These are phyloP conservation scores for Globisporangium paroecandrum DNA, from an alignment of 352 stramenopile genomes.

Conservation along the genomic window DNA sequence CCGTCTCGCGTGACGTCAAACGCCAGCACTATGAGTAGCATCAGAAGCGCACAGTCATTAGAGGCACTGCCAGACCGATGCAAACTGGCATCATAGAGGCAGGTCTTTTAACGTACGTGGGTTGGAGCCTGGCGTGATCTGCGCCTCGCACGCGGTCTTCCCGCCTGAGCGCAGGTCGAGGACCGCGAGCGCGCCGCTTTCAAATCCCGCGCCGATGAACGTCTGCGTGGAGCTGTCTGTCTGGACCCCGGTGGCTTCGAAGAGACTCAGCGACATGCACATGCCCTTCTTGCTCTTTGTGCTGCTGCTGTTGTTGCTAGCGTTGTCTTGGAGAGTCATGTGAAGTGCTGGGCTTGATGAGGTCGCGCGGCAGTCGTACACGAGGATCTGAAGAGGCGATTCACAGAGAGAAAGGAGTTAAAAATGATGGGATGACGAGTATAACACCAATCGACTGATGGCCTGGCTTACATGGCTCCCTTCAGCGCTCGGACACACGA, in stretches of 20 bases:
- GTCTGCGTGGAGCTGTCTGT: slow-evolving; percentile 14
- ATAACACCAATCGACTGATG: background rate
- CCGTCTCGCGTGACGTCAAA: slow-evolving; percentile 65
- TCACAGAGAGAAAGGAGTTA: background rate
- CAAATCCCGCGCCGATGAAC: slow-evolving; percentile 62
- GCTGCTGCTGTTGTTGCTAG: background rate
- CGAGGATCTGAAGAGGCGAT: slow-evolving; percentile 29
- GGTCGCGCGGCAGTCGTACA: slow-evolving; percentile 43
- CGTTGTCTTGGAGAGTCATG: slow-evolving; percentile 27
- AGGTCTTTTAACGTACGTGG: slow-evolving; percentile 38
- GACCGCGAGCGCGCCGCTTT: slow-evolving; percentile 66
- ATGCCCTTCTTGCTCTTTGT: slow-evolving; percentile 33
- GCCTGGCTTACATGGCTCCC: slow-evolving; percentile 14
- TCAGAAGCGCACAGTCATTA: background rate
- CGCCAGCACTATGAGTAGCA: slow-evolving; percentile 44
- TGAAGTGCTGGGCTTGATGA: slow-evolving; percentile 26
- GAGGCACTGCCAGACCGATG: background rate
- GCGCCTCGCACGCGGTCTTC: slow-evolving; percentile 46
- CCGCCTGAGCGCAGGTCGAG: slow-evolving; percentile 55
- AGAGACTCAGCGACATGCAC: slow-evolving; percentile 36
- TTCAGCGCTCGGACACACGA: slow-evolving; percentile 47
- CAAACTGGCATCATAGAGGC: background rate
- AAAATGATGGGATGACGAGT: background rate
- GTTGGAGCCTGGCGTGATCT: slow-evolving; percentile 40
- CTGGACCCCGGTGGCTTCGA: slow-evolving; percentile 13